Evolutionary conservation across 2,329 filamentous ascomycete species (phyloP).

Genomic region (Phaeosphaeriaceae sp.): DNA sequence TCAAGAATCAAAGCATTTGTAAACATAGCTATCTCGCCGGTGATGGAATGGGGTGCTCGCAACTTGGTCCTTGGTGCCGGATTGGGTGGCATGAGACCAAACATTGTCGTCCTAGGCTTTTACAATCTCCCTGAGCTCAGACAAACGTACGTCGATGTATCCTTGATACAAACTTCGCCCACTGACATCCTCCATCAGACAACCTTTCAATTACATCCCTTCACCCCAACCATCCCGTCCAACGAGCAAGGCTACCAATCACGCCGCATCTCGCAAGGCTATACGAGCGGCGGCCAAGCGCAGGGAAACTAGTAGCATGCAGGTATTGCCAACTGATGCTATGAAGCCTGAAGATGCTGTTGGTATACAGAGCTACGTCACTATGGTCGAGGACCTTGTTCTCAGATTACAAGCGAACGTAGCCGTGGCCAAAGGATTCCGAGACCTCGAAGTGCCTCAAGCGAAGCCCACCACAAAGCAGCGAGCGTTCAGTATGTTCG

Average conservation of each 20-base stretch:
- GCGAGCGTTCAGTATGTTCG: slow-evolving; percentile 31
- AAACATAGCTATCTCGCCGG: slow-evolving; percentile 83
- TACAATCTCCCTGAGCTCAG: slow-evolving; percentile 82
- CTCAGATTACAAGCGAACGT: slow-evolving; percentile 83
- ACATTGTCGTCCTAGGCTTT: slow-evolving; percentile 82
- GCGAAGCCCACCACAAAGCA: slow-evolving; percentile 41
- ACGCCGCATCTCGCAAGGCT: slow-evolving; percentile 43
- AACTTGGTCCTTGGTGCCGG: slow-evolving; percentile 85
- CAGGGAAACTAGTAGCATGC: slow-evolving; percentile 60
- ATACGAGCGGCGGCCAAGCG: slow-evolving; percentile 43
- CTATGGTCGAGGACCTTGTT: slow-evolving; percentile 82
- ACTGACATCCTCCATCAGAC: slow-evolving; percentile 34
- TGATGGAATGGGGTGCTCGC: slow-evolving; percentile 82
- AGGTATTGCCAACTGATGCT: slow-evolving; percentile 72
- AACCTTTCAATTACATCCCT: slow-evolving; percentile 66
- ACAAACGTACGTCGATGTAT: slow-evolving; percentile 44
- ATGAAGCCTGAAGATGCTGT: slow-evolving; percentile 74
- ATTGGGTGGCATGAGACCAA: slow-evolving; percentile 86
- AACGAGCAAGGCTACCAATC: slow-evolving; percentile 34
- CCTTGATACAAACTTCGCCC: neutral
- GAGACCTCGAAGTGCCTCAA: slow-evolving; percentile 73
- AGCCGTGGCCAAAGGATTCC: slow-evolving; percentile 82
- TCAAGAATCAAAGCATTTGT: slow-evolving; percentile 90
- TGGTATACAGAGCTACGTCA: slow-evolving; percentile 77
- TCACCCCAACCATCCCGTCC: slow-evolving; percentile 51